Percentiles rank a stretch among this genome's conserved stretches.
phyloP scores from a whole-genome alignment of 768 basidiomycete genomes.

The Suillus fuscotomentosus region DNA sequence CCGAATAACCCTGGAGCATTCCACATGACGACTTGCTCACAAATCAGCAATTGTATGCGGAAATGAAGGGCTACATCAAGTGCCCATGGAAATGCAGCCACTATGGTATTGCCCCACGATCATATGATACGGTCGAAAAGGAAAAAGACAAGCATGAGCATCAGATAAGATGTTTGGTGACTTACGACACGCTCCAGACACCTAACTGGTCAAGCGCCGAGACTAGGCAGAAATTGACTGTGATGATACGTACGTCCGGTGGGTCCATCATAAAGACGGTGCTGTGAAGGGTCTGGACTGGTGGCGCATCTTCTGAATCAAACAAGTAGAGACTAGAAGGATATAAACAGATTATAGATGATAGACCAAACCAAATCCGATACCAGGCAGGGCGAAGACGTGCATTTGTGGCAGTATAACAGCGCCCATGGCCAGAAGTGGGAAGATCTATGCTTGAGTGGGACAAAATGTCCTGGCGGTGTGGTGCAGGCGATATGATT shows the following conservation, averaged over 20 bases:
- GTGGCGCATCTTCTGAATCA: not conserved
- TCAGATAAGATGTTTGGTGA: not conserved
- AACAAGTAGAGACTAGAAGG: not conserved
- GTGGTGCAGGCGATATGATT: not conserved
- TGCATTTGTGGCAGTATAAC: not conserved
- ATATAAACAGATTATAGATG: not conserved
- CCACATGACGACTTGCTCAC: not conserved
- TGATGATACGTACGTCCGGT: not conserved
- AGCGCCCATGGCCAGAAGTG: not conserved
- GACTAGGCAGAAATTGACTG: not conserved
- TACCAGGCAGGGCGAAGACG: not conserved
- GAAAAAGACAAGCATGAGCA: not conserved
- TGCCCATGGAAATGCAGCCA: not conserved
- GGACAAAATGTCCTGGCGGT: not conserved
- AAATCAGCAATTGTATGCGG: not conserved
- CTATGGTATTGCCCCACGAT: not conserved
- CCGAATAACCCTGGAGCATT: not conserved
- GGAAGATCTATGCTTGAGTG: not conserved
- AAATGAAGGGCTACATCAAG: not conserved
- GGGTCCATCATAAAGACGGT: not conserved
- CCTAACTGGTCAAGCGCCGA: not conserved
- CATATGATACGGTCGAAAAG: not conserved
- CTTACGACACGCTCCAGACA: not conserved
- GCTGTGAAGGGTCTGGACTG: not conserved
- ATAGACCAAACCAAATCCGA: constrained; percentile 14